phyloP scores from a whole-genome alignment of 2,329 filamentous ascomycete genomes.

The Colletotrichum limetticola region DNA sequence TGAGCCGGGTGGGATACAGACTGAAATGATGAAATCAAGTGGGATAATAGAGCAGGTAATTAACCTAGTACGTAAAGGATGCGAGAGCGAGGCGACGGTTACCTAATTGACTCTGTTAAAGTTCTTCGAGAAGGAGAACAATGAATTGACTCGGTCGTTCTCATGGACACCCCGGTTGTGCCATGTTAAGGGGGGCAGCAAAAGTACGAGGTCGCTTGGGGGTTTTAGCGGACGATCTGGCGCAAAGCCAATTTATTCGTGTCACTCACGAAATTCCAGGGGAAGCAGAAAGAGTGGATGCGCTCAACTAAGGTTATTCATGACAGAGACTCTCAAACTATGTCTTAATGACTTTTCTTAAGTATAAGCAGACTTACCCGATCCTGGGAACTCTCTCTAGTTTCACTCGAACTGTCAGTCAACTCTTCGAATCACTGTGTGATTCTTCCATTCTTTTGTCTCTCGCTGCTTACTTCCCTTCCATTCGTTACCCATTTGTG shows the following conservation, averaged over 20 bases:
- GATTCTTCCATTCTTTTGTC: neutral
- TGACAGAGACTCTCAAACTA: neutral
- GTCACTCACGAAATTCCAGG: conserved; percentile 17
- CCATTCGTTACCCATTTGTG: neutral
- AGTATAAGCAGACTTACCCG: neutral
- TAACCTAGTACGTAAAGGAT: neutral
- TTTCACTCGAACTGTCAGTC: neutral
- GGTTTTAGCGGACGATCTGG: neutral
- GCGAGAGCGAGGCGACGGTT: neutral
- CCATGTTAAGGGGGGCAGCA: conserved; percentile 1
- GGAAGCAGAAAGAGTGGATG: conserved; percentile 18
- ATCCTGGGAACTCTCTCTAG: neutral
- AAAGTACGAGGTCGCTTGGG: neutral
- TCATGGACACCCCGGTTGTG: neutral
- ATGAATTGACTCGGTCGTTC: neutral
- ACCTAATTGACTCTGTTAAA: neutral
- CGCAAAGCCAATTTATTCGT: conserved; percentile 14
- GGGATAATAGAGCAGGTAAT: too few relatives aligned
- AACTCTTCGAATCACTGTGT: neutral
- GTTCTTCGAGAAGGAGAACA: too few relatives aligned
- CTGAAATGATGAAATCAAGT: too few relatives aligned
- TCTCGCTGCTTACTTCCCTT: neutral
- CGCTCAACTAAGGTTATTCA: neutral
- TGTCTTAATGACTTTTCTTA: neutral
- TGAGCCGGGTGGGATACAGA: neutral